Conservation (phyloP, 768 basidiomycete species). For the Naganishia onofrii region DNA sequence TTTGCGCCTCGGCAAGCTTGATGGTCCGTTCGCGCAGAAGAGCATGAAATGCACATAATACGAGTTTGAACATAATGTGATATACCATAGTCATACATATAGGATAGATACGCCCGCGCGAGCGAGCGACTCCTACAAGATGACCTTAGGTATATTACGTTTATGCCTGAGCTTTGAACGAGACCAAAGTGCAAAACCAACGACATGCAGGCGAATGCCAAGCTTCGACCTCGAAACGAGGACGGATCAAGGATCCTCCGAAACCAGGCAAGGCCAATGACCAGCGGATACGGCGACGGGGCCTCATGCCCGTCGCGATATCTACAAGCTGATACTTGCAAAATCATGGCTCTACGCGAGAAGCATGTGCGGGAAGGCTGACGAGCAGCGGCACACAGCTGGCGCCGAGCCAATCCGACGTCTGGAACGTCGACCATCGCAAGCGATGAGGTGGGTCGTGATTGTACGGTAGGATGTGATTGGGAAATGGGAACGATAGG, state of each 20-base stretch:
- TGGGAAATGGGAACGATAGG: no score
- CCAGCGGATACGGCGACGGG: neutral
- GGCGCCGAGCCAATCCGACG: neutral
- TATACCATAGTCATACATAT: constrained; percentile 25
- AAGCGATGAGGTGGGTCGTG: no score
- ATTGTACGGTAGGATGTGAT: no score
- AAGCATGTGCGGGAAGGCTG: neutral
- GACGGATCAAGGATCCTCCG: constrained; percentile 25
- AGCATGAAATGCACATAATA: constrained; percentile 22
- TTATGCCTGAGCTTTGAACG: constrained; percentile 19
- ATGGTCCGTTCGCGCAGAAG: constrained; percentile 11
- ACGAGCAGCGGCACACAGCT: neutral
- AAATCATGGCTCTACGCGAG: neutral
- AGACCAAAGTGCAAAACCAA: constrained; percentile 16
- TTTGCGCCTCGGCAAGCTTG: neutral
- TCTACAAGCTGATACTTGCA: neutral
- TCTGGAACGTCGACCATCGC: neutral
- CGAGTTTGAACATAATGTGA: constrained; percentile 21
- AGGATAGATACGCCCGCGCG: constrained; percentile 16
- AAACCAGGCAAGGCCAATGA: neutral
- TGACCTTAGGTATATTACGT: constrained; percentile 18
- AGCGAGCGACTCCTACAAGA: constrained; percentile 13
- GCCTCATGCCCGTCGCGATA: neutral
- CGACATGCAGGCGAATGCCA: constrained; percentile 1
- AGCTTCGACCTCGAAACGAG: constrained; percentile 23